These are phyloP conservation scores for Phytophthora pseudosyringae DNA, from an alignment of 352 stramenopile species.

Conservation along the genomic window DNA sequence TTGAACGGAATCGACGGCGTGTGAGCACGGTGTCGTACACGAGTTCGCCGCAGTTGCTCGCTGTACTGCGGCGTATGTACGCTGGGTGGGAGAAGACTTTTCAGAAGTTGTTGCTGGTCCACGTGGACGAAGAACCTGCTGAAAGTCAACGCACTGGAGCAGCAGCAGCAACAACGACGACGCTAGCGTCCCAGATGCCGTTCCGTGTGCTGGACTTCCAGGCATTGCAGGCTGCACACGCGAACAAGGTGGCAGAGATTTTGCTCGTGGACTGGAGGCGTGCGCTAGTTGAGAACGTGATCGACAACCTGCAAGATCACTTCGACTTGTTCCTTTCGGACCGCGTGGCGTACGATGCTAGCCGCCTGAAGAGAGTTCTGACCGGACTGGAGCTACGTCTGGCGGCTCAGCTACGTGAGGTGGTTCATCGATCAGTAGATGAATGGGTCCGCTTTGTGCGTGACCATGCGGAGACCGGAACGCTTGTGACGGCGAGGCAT, in stretches of 20 bases:
- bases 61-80: slow-evolving; percentile 89
- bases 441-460: slow-evolving; percentile 74
- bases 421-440: slow-evolving; percentile 62
- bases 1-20: slow-evolving; percentile 57
- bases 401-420: slow-evolving; percentile 77
- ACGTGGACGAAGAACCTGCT: slow-evolving; percentile 46
- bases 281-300: slow-evolving; percentile 91
- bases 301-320: slow-evolving; percentile 94
- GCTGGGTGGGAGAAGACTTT: slow-evolving; percentile 92
- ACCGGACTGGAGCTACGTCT: slow-evolving; percentile 89
- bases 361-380: slow-evolving; percentile 78
- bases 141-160: slow-evolving; percentile 11
- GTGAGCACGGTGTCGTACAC: slow-evolving; percentile 58
- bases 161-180: slow-evolving; percentile 9
- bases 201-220: slow-evolving; percentile 89
- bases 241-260: slow-evolving; percentile 80
- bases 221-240: slow-evolving; percentile 72
- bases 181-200: slow-evolving; percentile 68
- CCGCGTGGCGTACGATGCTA: slow-evolving; percentile 51
- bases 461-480: slow-evolving; percentile 16
- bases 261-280: slow-evolving; percentile 89
- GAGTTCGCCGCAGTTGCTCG: slow-evolving; percentile 68
- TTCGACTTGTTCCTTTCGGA: slow-evolving; percentile 94
- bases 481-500: not conserved
- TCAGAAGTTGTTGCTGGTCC: slow-evolving; percentile 69